Conservation (phyloP, 805 yeast genomes). For the Wickerhamiella sergipiensis region DNA sequence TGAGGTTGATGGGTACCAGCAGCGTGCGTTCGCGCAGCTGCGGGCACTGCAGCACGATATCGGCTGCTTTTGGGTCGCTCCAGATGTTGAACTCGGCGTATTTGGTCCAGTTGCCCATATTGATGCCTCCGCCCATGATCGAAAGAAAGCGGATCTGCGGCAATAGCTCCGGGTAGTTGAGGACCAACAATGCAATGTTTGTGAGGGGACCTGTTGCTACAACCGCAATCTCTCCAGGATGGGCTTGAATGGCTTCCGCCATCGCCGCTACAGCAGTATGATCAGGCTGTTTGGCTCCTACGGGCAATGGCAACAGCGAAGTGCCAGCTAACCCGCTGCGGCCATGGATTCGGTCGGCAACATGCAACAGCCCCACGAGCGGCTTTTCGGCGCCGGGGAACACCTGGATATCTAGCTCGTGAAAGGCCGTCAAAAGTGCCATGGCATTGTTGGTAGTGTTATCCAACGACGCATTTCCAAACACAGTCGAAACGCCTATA, state of each 20-base stretch:
- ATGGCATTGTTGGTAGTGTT: constrained; percentile 59
- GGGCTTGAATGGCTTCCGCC: constrained; percentile 30
- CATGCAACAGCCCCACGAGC: constrained; percentile 33
- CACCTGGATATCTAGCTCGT: constrained; percentile 39
- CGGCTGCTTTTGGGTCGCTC: constrained; percentile 68
- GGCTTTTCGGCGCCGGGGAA: constrained; percentile 55
- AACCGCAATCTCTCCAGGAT: constrained; percentile 39
- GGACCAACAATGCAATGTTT: constrained; percentile 46
- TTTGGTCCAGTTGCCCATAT: constrained; percentile 34
- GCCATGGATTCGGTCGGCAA: constrained; percentile 62
- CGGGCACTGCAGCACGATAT: constrained; percentile 36
- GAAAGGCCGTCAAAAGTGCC: constrained; percentile 48
- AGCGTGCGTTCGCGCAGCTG: constrained; percentile 35
- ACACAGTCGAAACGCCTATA: constrained; percentile 60
- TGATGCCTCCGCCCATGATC: constrained; percentile 64
- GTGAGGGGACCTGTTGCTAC: constrained; percentile 73
- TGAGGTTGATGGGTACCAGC: constrained; percentile 53
- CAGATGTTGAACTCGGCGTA: constrained; percentile 64
- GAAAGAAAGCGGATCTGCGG: constrained; percentile 38
- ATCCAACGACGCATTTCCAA: constrained; percentile 53
- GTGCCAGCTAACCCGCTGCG: constrained; percentile 69
- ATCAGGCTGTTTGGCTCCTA: constrained; percentile 21
- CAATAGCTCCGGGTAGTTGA: constrained; percentile 40
- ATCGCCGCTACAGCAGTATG: constrained; percentile 30
- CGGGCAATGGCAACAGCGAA: constrained; percentile 39